Evolutionary conservation across 2,329 filamentous ascomycete species (phyloP).

Genomic region (Talaromyces albobiverticillius): DNA sequence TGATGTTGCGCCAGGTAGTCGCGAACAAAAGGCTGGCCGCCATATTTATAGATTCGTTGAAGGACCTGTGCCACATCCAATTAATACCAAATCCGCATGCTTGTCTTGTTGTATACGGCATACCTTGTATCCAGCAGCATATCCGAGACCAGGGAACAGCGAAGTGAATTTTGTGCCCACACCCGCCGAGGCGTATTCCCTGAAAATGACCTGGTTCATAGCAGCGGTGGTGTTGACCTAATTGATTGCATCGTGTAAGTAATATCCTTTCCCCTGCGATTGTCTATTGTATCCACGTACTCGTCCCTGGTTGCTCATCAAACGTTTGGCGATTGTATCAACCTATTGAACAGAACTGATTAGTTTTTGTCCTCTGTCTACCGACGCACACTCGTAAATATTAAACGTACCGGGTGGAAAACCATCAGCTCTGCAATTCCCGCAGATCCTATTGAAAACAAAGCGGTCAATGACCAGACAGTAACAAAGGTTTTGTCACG

Average conservation of each 20-base stretch:
- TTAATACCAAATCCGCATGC: background rate
- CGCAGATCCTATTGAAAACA: slow-evolving; percentile 65
- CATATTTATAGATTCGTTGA: slow-evolving; percentile 98
- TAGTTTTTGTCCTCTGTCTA: background rate
- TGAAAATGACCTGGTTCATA: slow-evolving; percentile 92
- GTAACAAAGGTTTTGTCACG: slow-evolving; percentile 16
- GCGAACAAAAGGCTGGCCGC: slow-evolving; percentile 89
- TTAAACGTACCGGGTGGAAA: slow-evolving; percentile 72
- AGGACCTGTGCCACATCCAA: slow-evolving; percentile 57
- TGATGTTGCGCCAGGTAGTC: slow-evolving; percentile 83
- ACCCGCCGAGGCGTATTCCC: slow-evolving; percentile 73
- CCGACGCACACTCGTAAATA: background rate
- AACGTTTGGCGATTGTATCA: slow-evolving; percentile 95
- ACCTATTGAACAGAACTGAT: slow-evolving; percentile 56
- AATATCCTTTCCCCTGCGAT: too few species aligned
- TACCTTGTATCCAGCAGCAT: slow-evolving; percentile 95
- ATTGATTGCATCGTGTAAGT: background rate
- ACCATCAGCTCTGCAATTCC: slow-evolving; percentile 90
- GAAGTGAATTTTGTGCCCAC: slow-evolving; percentile 80
- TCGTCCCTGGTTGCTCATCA: slow-evolving; percentile 96
- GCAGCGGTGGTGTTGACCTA: slow-evolving; percentile 59
- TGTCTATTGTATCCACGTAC: slow-evolving; percentile 51
- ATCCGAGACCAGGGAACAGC: slow-evolving; percentile 93
- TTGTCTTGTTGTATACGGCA: slow-evolving; percentile 9
- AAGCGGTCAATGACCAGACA: background rate